Percentiles rank a stretch among this genome's conserved stretches.
Conservation (phyloP, 805 yeast genomes). For the Candida orba region DNA sequence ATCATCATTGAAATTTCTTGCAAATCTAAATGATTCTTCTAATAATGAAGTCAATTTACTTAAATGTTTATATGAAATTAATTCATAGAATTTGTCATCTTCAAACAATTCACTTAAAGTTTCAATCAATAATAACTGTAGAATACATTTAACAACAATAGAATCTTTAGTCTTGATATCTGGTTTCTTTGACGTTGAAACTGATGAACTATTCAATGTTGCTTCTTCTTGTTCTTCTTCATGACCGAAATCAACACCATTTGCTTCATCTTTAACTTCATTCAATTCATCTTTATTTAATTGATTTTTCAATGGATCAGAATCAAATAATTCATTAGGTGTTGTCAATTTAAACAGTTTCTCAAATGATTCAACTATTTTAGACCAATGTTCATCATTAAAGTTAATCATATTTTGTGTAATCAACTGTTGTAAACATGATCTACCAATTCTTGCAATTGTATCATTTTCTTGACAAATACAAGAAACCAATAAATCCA, state of each 20-base stretch:
- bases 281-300: slow-evolving; percentile 10
- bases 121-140: slow-evolving; percentile 85
- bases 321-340: slow-evolving; percentile 72
- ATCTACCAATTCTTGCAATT: slow-evolving; percentile 88
- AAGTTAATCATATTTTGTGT: slow-evolving; percentile 69
- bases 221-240: slow-evolving; percentile 1
- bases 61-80: slow-evolving; percentile 61
- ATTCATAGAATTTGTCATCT: slow-evolving; percentile 55
- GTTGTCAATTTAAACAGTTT: slow-evolving; percentile 75
- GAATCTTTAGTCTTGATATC: slow-evolving; percentile 53
- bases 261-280: slow-evolving; percentile 6
- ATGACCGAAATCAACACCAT: slow-evolving; percentile 20
- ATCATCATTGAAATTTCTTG: slow-evolving; percentile 82
- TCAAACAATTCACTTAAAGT: slow-evolving; percentile 75
- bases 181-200: too few species aligned
- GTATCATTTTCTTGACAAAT: slow-evolving; percentile 97
- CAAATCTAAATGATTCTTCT: slow-evolving; percentile 68
- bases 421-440: slow-evolving; percentile 76
- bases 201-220: slow-evolving; percentile 16
- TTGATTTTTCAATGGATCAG: slow-evolving; percentile 33
- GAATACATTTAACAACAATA: slow-evolving; percentile 86
- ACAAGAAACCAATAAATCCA: slow-evolving; percentile 74
- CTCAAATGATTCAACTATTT: slow-evolving; percentile 57
- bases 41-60: slow-evolving; percentile 53
- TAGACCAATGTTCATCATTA: slow-evolving; percentile 62